Base-by-base conservation (phyloP, 1,284 basidiomycete species). In the Sporisorium exsertum region DNA sequence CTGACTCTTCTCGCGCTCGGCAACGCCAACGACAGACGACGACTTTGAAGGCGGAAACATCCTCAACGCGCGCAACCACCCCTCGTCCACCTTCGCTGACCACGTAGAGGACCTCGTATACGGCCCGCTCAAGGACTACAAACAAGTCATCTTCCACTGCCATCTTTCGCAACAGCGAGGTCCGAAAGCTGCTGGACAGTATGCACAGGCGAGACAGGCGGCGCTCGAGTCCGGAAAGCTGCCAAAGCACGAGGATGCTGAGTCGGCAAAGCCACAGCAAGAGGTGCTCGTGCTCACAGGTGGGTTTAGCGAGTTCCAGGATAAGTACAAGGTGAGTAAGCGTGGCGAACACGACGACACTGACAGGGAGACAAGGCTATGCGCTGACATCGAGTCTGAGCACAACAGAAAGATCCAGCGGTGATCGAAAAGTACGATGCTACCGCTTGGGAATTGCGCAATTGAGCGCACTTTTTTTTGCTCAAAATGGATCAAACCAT, bases 1-100 rank as follows among this genome's bases (percentile, higher is more conserved):
- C 42, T 42, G 35, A 49, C 37, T 26, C 26, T 33, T 22, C 12
- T 45, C 18, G 8, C 26, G 22, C 7, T n/a, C 35, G 8, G 8
- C 10, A 7, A 1, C 29, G 16, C 22, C 33, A 15, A 27, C 29
- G 40, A 5, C 43, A 77, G 86, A 86, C 54, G 85, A 86, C 50
- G 86, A 86, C 55, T 86, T 80, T 29, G 80, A 73, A 16, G 86
- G 86, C 9, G 86, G 86, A 6, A 81, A 86, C 72, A 86, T 86
- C 47, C 66, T 78, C 8, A 81, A 81, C 2, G 81, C 81, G 0
- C 63, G 68, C 22, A 80, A 83, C 42, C 70, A 81, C 9, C 86
- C 86, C 0, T 79, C 77, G 0, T 71, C 81, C 1, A 58, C 52
- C 0, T 81, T 85, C 16, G 33, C 56, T 0, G 72, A 81, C 22